A percentile compares a stretch with the other conserved stretches of the same genome.
phyloP scores from a whole-genome alignment of 2,329 filamentous ascomycete species.

The Botrytis hyacinthi region DNA sequence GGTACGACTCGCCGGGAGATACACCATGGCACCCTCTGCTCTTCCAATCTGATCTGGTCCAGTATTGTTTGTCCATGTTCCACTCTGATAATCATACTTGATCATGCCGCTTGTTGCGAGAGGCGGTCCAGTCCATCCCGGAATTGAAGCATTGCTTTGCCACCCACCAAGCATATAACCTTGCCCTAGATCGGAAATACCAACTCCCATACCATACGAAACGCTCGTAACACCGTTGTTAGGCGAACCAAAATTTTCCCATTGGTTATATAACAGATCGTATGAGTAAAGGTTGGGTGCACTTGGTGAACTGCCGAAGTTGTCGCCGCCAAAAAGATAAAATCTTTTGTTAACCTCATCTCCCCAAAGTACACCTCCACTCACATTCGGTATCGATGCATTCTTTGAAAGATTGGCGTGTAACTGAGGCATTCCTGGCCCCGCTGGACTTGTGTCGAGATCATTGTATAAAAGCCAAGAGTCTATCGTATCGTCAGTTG shows the following conservation, averaged over 20 bases:
- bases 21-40: constrained; percentile 60
- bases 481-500: constrained; percentile 41
- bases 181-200: constrained; percentile 52
- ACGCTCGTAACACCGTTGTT: constrained; percentile 45
- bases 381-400: constrained; percentile 51
- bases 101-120: constrained; percentile 53
- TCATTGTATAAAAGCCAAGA: constrained; percentile 57
- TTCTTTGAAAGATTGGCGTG: constrained; percentile 60
- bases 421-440: constrained; percentile 48
- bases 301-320: constrained; percentile 44
- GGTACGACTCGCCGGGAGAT: constrained; percentile 57
- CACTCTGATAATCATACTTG: constrained; percentile 54
- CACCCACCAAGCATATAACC: constrained; percentile 64
- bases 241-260: constrained; percentile 49
- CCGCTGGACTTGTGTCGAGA: constrained; percentile 45
- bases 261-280: constrained; percentile 55
- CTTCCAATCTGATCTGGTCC: constrained; percentile 53
- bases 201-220: constrained; percentile 56
- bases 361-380: constrained; percentile 53
- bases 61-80: constrained; percentile 52
- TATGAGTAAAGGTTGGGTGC: constrained; percentile 55
- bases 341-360: constrained; percentile 62
- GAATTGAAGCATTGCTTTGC: constrained; percentile 53
- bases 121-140: constrained; percentile 50
- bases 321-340: constrained; percentile 62